These are phyloP conservation scores for Cryphonectria naterciae DNA, from an alignment of 2,329 filamentous ascomycete species.

Conservation along the genomic window DNA sequence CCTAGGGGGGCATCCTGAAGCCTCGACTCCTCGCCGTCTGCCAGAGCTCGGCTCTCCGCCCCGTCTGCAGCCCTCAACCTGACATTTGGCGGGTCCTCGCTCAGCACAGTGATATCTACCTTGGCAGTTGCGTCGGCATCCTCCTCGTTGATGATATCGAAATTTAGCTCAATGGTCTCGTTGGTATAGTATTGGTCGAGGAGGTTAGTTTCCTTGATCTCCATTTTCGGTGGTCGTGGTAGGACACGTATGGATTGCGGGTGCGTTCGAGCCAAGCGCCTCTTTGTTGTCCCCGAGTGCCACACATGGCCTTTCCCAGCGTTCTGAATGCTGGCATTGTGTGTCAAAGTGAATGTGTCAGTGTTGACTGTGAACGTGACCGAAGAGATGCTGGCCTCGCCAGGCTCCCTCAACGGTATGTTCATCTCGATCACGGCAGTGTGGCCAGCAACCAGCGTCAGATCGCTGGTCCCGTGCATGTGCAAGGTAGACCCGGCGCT, in stretches of 20 bases:
- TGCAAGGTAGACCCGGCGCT: conserved; percentile 38
- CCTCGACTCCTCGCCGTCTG: conserved; percentile 41
- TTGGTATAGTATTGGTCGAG: conserved; percentile 82
- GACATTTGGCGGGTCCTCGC: conserved; percentile 56
- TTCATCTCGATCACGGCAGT: conserved; percentile 73
- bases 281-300: conserved; percentile 51
- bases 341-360: conserved; percentile 69
- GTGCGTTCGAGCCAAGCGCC: conserved; percentile 52
- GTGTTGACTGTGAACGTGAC: conserved; percentile 67
- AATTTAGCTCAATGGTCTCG: conserved; percentile 69
- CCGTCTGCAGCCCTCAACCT: conserved; percentile 44
- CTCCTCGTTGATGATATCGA: conserved; percentile 81
- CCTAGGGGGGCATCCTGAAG: conserved; percentile 50
- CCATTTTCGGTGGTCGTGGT: conserved; percentile 90
- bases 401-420: conserved; percentile 78
- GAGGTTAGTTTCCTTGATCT: conserved; percentile 67
- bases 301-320: conserved; percentile 51
- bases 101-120: conserved; percentile 70
- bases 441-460: conserved; percentile 69
- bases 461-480: conserved; percentile 59
- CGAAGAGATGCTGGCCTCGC: conserved; percentile 70
- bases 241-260: conserved; percentile 70
- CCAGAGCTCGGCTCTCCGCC: conserved; percentile 38
- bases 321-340: conserved; percentile 59
- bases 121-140: conserved; percentile 75